phyloP scores from a whole-genome alignment of 306 rosid genomes.

The Vigna angularis region DNA sequence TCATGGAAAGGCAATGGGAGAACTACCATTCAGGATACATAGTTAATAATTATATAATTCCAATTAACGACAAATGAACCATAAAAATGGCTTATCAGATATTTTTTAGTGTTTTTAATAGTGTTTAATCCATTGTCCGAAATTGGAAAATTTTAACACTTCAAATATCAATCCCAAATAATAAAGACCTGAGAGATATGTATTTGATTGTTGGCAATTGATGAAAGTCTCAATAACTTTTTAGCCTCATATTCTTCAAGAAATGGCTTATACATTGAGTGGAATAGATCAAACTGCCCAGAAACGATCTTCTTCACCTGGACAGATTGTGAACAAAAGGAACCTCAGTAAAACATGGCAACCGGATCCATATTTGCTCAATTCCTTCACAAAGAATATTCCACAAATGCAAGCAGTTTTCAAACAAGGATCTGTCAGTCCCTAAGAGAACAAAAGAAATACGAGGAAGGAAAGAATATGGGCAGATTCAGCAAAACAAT shows the following conservation, averaged over 20 bases:
- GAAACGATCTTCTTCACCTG: constrained; percentile 88
- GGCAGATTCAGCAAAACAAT: not conserved
- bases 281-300: constrained; percentile 81
- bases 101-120: not conserved
- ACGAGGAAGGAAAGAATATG: constrained; percentile 10
- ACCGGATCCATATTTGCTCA: constrained; percentile 17
- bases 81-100: constrained; percentile 12
- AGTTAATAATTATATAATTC: not conserved
- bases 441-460: constrained; percentile 19
- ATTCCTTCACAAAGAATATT: constrained; percentile 33
- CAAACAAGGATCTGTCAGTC: constrained; percentile 9
- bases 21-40: not conserved
- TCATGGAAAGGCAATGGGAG: not conserved
- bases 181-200: constrained; percentile 73
- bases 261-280: constrained; percentile 75
- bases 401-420: constrained; percentile 27
- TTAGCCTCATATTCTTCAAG: constrained; percentile 74
- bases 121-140: not conserved
- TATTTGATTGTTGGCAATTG: constrained; percentile 48
- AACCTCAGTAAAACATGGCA: constrained; percentile 33
- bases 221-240: constrained; percentile 67
- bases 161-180: constrained; percentile 2
- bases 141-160: constrained; percentile 2
- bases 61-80: constrained; percentile 19
- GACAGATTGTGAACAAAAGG: constrained; percentile 42